Percentiles rank a stretch among this genome's conserved stretches.
Conservation (phyloP, 2,329 filamentous ascomycete species). For the Rhinocladiella mackenziei region DNA sequence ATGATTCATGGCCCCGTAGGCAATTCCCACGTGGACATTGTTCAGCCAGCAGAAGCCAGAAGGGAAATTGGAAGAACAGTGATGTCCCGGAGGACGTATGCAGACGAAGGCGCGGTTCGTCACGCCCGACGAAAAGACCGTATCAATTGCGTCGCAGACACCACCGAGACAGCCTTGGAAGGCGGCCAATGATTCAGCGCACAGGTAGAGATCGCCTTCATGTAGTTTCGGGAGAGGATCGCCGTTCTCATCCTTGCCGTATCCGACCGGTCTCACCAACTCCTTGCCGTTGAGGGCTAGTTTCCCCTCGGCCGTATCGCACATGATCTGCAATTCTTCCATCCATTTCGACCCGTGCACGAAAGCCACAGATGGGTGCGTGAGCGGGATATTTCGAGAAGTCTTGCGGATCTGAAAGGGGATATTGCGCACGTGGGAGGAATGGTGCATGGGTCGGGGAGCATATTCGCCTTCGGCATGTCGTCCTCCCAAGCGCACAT, state of each 20-base stretch:
- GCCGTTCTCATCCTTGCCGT: conserved; percentile 40
- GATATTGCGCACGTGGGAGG: conserved; percentile 14
- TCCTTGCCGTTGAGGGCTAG: conserved; percentile 75
- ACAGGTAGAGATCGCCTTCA: conserved; percentile 86
- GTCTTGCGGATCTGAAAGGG: conserved; percentile 87
- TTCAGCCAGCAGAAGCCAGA: conserved; percentile 99
- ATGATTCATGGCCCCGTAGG: conserved; percentile 78
- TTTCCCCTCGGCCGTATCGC: conserved; percentile 71
- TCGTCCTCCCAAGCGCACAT: conserved; percentile 75
- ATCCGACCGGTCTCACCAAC: conserved; percentile 57
- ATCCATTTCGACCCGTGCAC: conserved; percentile 93
- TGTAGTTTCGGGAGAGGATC: conserved; percentile 59
- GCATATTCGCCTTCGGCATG: conserved; percentile 68
- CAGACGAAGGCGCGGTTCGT: conserved; percentile 77
- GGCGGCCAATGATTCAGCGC: conserved; percentile 76
- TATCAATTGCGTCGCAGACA: conserved; percentile 87
- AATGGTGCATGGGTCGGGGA: conserved; percentile 51
- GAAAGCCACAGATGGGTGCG: conserved; percentile 74
- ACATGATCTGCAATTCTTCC: conserved; percentile 83
- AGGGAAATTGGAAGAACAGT: conserved; percentile 83
- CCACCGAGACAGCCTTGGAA: conserved; percentile 89
- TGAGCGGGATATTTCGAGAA: conserved; percentile 64
- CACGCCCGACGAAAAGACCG: conserved; percentile 64
- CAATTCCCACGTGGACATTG: conserved; percentile 95
- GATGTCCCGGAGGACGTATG: conserved; percentile 88